Evolutionary conservation across 352 stramenopile species (phyloP).

Genomic region (Phytophthora constricta): DNA sequence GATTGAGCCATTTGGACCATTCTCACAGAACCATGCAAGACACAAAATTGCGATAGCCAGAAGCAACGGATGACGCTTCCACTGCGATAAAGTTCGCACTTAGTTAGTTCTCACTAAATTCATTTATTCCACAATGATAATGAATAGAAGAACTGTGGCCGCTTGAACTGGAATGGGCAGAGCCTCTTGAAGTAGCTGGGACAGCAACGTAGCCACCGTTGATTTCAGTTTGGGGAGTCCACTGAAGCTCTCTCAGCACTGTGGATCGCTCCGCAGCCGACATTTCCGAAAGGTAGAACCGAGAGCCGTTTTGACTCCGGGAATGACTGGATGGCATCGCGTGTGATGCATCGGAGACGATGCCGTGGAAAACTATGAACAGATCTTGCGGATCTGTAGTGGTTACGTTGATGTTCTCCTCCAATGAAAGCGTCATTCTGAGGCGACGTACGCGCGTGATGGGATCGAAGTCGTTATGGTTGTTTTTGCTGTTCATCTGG

Average conservation of each 20-base stretch:
- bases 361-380: background rate
- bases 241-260: background rate
- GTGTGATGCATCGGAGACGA: background rate
- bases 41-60: no score
- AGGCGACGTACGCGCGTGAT: background rate
- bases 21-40: no score
- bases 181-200: no score
- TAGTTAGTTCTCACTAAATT: no score
- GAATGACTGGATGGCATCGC: background rate
- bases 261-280: background rate
- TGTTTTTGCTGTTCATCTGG: background rate
- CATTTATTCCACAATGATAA: no score
- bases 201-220: background rate
- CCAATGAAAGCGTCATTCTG: conserved; percentile 1
- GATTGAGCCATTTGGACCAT: no score
- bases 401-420: background rate
- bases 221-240: background rate
- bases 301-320: background rate
- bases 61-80: no score
- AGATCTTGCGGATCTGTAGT: background rate
- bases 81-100: no score
- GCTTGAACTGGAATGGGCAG: no score
- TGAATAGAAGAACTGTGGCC: no score
- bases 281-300: background rate
- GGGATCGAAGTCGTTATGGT: background rate